phyloP scores from a whole-genome alignment of 441 rosid species.

The Metrosideros polymorpha region DNA sequence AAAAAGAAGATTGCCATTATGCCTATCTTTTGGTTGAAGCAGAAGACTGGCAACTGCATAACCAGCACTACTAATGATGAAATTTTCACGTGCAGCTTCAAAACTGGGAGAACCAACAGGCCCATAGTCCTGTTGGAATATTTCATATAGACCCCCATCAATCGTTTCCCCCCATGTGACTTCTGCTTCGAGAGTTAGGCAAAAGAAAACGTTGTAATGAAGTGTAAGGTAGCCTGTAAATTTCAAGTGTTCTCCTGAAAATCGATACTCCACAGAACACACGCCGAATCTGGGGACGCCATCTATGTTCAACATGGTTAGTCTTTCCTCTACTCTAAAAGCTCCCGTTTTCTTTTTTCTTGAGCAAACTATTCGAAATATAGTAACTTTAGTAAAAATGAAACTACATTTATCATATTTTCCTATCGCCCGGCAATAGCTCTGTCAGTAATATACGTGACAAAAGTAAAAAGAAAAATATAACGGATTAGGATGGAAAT shows the following conservation, averaged over 20 bases:
- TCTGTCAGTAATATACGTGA: not conserved
- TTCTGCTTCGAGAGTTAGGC: slow-evolving; percentile 84
- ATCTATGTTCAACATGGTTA: not conserved
- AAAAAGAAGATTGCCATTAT: slow-evolving; percentile 98
- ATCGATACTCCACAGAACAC: not conserved
- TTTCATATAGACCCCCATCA: slow-evolving; percentile 95
- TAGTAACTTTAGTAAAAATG: not conserved
- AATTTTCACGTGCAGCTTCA: slow-evolving; percentile 91
- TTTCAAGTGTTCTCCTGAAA: not conserved
- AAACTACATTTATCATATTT: not conserved
- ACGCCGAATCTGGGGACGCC: not conserved
- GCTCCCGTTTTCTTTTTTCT: not conserved
- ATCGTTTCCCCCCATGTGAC: slow-evolving; percentile 99
- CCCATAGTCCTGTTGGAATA: slow-evolving; percentile 95
- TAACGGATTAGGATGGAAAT: not conserved
- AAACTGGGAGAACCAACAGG: slow-evolving; percentile 84
- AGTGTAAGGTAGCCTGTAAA: not conserved
- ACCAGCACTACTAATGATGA: slow-evolving; percentile 95
- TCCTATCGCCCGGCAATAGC: not conserved
- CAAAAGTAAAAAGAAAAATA: not conserved
- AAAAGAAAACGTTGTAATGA: not conserved
- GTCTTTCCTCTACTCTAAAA: not conserved
- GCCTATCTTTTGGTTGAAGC: slow-evolving; percentile 98
- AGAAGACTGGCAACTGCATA: slow-evolving; percentile 96
- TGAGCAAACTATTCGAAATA: not conserved